Base-by-base conservation (phyloP, 306 rosid genomes). In the Hippophae tibetana region DNA sequence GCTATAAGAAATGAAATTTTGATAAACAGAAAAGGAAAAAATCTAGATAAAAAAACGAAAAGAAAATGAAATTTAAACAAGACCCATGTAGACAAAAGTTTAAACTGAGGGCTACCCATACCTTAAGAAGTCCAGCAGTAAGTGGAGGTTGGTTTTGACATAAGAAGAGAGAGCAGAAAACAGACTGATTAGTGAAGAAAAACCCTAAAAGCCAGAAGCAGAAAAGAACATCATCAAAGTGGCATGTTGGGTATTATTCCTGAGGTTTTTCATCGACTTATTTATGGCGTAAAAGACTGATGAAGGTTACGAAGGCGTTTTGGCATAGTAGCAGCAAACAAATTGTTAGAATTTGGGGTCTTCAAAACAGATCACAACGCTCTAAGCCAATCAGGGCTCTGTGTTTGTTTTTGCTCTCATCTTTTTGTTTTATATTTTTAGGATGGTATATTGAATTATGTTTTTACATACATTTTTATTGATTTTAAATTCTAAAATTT, bases 51-150 rank as follows among this genome's bases (percentile, higher is more conserved):
- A 31, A 7, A 7, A 13, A 67, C 69, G 5, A 42, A 65, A 50
- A 59, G 18, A 78, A 76, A 51, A n/a, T 43, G 31, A 45, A 64
- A 26, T 64, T 55, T 10, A 58, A 23, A 57, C 27, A 48, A 43
- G 45, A 27, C 68, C 46, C 54, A 52, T 9, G 54, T 9, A 59
- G 14, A 43, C 26, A 41, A 60, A 61, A 9, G 54, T 45, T 27
- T 47, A 13, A 78, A 67, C 54, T 66, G 65, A n/a, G 47, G 7
- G 8, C 10, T 48, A 52, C 60, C 60, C 63, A 57, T 53, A 86
- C 86, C 94, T 73, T 18, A 56, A 73, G 67, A 63, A 57, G 58
- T 42, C 56, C 58, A 42, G 55, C 69, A 31, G 64, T 63, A 45
- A 60, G 13, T 38, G 47, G 46, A 57, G 56, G 23, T 38, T 23